Base-by-base conservation (phyloP, 2,329 filamentous ascomycete species). In the Spiromastix sp. region DNA sequence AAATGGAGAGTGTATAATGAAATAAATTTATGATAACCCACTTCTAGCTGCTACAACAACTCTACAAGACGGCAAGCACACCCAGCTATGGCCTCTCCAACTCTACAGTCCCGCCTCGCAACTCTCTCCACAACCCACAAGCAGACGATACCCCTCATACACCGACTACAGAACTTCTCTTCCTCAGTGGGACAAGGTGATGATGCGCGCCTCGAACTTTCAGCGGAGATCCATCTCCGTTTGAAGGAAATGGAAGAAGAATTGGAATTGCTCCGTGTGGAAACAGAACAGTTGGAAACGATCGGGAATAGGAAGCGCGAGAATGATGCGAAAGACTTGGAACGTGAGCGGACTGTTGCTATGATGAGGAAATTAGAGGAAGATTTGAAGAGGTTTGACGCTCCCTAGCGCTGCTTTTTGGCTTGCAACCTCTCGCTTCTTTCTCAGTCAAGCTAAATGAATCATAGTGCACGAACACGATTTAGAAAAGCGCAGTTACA, bases 401-500 rank as follows among this genome's bases (percentile, higher is more conserved):
- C 12, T 8, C 11, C 10, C 13, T 26, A 11, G 3, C 20, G 24
- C 6, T 5, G 13, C 13, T 21, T 20, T 19, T 4, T 12, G 13
- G 4, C 11, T 22, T 22, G 11, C 15, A 9, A 15, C 4, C 2
- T 9, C 29, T 17, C n/a, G 3, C 20, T 31, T 31, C 8, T 19
- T 18, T 31, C 27, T 29, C n/a, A 11, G 9, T 31, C 36, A n/a
- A 35, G 27, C 75, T 67, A 40, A 71, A 62, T 43, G 68, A 43
- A 34, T n/a, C 25, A 22, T 39, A 75, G 71, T 42, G 70, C 72
- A 26, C 63, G 85, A 40, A 65, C 70, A 21, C 72, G 77, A 20
- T 95, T 93, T 58, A 79, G 87, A 46, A 81, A 77, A 55, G 87
- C 89, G 9, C 84, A 93, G 51, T 65, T 94, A 35, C 68, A 74